Evolutionary conservation across 2,329 filamentous ascomycete genomes (phyloP).

Genomic region (Aspergillus fischeri): DNA sequence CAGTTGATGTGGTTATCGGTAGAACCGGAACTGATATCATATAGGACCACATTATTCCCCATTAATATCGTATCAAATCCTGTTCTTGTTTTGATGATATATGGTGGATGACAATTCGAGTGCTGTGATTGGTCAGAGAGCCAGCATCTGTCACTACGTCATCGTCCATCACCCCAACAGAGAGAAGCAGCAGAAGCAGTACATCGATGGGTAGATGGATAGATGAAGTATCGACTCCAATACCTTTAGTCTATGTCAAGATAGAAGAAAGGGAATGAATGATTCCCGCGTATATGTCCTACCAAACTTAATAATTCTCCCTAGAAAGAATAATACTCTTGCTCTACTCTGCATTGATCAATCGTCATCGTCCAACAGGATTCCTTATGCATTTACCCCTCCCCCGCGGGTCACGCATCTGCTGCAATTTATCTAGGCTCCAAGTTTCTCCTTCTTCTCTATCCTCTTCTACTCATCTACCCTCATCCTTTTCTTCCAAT

Average conservation of each 20-base stretch:
- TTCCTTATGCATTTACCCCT: slow-evolving; percentile 16
- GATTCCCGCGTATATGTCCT: too few relatives aligned
- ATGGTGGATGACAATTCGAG: neutral
- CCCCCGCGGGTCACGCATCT: slow-evolving; percentile 9
- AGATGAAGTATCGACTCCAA: too few relatives aligned
- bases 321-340: neutral
- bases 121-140: neutral
- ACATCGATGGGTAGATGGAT: too few relatives aligned
- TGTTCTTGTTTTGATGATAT: neutral
- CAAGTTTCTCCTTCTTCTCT: slow-evolving; percentile 10
- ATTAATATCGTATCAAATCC: too few relatives aligned
- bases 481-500: neutral
- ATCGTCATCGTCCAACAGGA: neutral
- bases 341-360: neutral
- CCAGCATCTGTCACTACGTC: neutral
- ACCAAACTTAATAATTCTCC: neutral
- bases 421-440: neutral
- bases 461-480: slow-evolving; percentile 4
- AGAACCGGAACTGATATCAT: neutral
- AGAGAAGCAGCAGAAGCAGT: too few relatives aligned
- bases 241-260: neutral
- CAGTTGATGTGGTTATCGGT: neutral
- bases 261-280: neutral
- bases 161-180: neutral
- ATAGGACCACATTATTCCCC: neutral